These are phyloP conservation scores for Fraxinus greggii DNA, from an alignment of 305 asterid genomes.

Conservation along the genomic window DNA sequence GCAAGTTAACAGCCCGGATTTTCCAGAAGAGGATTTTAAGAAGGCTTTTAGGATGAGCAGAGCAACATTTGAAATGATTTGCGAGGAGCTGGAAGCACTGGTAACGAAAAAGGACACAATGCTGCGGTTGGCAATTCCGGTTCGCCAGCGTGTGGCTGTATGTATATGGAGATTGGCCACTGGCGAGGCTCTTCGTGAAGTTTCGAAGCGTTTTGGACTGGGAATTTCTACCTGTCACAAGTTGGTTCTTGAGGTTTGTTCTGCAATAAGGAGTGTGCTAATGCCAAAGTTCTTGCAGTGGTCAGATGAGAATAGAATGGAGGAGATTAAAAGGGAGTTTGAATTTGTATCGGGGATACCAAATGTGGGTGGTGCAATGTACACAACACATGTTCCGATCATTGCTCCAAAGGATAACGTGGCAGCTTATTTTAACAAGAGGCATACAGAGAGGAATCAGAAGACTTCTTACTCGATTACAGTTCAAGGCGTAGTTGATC, in stretches of 20 bases:
- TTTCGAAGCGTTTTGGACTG: conserved; percentile 1
- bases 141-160: conserved; percentile 3
- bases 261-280: background rate
- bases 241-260: background rate
- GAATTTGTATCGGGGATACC: background rate
- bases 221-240: conserved; percentile 9
- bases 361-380: background rate
- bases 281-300: conserved; percentile 1
- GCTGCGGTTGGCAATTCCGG: conserved; percentile 5
- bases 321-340: background rate
- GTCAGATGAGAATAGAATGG: background rate
- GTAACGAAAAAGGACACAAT: background rate
- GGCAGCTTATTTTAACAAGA: background rate
- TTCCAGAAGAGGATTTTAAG: background rate
- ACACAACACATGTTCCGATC: conserved; percentile 9
- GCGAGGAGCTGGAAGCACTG: background rate
- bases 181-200: conserved; percentile 4
- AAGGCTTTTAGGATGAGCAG: conserved; percentile 9
- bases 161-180: conserved; percentile 6
- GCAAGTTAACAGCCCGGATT: conserved; percentile 5
- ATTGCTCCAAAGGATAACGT: conserved; percentile 5
- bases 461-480: background rate
- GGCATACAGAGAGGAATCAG: background rate
- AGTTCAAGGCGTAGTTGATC: conserved; percentile 1
- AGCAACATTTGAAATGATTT: background rate